Evolutionary conservation across 192 early-diverging fungal genomes (phyloP).

Genomic region (Phlyctochytrium arcticum): DNA sequence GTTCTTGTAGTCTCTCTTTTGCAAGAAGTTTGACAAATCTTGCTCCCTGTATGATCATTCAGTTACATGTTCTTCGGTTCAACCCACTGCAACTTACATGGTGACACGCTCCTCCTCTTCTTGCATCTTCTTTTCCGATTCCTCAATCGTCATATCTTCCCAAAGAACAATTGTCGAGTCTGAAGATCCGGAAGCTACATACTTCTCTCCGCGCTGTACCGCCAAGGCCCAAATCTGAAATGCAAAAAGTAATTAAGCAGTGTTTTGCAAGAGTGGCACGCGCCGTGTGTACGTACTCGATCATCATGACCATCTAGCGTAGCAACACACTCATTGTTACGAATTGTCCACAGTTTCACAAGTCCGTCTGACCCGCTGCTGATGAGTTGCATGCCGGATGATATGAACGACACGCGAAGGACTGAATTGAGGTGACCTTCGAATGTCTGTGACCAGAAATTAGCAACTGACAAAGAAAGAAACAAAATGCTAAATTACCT

Average conservation of each 20-base stretch:
- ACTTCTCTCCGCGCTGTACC: conserved; percentile 56
- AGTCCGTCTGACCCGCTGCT: conserved; percentile 89
- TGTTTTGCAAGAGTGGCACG: too few relatives aligned
- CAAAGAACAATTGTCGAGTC: conserved; percentile 90
- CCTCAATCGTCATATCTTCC: conserved; percentile 86
- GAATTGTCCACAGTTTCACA: conserved; percentile 95
- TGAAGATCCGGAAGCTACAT: conserved; percentile 84
- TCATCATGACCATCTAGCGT: conserved; percentile 95
- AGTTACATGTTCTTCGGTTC: background rate
- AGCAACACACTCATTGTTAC: conserved; percentile 79
- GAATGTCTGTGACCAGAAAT: conserved; percentile 63
- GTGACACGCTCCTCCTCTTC: conserved; percentile 65
- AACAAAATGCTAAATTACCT: conserved; percentile 32
- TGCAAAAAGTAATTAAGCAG: conserved; percentile 7
- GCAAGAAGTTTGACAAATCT: conserved; percentile 80
- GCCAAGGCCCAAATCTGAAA: conserved; percentile 81
- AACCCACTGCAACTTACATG: conserved; percentile 45
- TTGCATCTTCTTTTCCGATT: conserved; percentile 69
- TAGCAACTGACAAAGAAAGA: background rate
- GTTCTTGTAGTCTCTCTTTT: conserved; percentile 85
- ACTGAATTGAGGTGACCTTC: conserved; percentile 98
- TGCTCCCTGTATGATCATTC: conserved; percentile 65
- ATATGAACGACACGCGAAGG: conserved; percentile 77
- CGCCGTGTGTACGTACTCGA: conserved; percentile 41
- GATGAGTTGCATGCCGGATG: conserved; percentile 82